These are phyloP conservation scores for Dictyostelium firmibasis DNA, from an alignment of 78 protist genomes.

Conservation along the genomic window DNA sequence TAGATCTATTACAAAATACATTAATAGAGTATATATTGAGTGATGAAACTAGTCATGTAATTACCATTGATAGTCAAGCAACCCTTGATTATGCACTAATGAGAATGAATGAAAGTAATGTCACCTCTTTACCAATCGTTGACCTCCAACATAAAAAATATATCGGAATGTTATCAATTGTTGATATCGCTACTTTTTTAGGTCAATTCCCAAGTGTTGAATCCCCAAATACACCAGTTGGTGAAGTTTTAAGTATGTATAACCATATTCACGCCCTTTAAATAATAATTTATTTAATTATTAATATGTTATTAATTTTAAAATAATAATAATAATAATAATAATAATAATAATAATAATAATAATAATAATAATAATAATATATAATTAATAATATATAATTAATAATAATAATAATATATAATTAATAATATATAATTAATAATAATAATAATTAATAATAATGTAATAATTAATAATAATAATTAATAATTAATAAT, in stretches of 20 bases:
- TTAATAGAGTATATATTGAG: conserved; percentile 31
- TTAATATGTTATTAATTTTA: too few relatives aligned
- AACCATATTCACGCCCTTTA: too few relatives aligned
- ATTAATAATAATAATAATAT: not conserved
- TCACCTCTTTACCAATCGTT: conserved; percentile 28
- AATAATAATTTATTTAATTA: too few relatives aligned
- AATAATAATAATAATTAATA: not conserved
- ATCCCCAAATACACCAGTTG: conserved; percentile 57
- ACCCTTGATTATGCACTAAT: conserved; percentile 64
- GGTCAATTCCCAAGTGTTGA: conserved; percentile 28
- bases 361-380: too few relatives aligned
- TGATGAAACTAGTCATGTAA: conserved; percentile 47
- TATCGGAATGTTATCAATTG: conserved; percentile 51
- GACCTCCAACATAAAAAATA: conserved; percentile 37
- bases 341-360: too few relatives aligned
- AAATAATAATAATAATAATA: too few relatives aligned
- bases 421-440: too few relatives aligned
- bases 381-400: not conserved
- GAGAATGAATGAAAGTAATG: conserved; percentile 59
- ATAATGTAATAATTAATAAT: too few relatives aligned
- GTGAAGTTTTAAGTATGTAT: conserved; percentile 67
- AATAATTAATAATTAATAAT: not conserved
- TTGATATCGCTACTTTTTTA: conserved; percentile 27
- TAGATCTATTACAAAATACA: conserved; percentile 49
- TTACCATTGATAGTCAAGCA: conserved; percentile 46